Base-by-base conservation (phyloP, 2,329 filamentous ascomycete species). In the Apiospora malaysiana region DNA sequence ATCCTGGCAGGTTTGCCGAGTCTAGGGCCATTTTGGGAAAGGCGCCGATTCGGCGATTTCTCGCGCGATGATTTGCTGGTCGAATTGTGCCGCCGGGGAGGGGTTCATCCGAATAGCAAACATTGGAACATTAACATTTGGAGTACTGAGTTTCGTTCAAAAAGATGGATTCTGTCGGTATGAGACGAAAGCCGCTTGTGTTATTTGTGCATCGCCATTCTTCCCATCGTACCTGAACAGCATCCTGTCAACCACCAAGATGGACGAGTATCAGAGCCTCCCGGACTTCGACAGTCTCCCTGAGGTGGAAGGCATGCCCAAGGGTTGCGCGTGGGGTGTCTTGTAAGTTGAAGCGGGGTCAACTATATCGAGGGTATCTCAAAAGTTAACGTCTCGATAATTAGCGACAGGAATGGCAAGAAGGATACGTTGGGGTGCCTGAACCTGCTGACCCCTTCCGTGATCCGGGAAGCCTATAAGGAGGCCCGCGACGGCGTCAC, bases 251-350 rank as follows among this genome's bases (percentile, higher is more conserved):
- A 21, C 8, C 32, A 32, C 25, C n/a, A 46, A 9, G 0, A 72
- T 72, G 71, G 42, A 3, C 18, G 56, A 71, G 2, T 68, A 51
- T 21, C 16, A 46, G 5, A 42, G 69, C 25, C 40, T 72, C 25
- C 71, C 71, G 21, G 71, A 72, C 47, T 72, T 70, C 10, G 71
- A 72, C 16, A 69, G 66, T 32, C 69, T 72, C 0, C 71, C 71
- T 2, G 45, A 51, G 4, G 71, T 70, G 0, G 59, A 70, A 1
- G 71, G 69, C 4, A 69, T 72, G 69, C 69, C 71, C 0, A 45
- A 66, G n/a, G 71, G 71, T 0, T 72, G 69, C 37, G 71, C 69
- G 4, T 72, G 71, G 71, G 71, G 71, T 23, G 5, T 72, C 5
- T 72, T 72, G 71, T 71, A 70, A 69, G 71, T 59, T 10, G 12